Evolutionary conservation across 331 rosid species (phyloP), one percentile per base, ranked within the genome.

Genomic region (Quercus tomentella): DNA sequence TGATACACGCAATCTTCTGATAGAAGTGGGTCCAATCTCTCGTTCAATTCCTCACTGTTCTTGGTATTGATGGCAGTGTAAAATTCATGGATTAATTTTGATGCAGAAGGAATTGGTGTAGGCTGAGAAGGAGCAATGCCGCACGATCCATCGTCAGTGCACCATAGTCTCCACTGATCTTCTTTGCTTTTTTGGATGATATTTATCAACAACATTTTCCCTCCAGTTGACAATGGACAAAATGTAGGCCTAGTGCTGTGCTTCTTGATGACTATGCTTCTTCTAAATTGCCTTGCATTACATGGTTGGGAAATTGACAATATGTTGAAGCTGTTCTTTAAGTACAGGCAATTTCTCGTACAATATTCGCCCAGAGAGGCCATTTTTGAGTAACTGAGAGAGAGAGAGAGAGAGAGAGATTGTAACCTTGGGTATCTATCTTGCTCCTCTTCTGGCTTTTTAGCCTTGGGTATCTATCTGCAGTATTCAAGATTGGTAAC

Each of bases 121-220:
- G 77, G 73, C 11, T 70, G 56, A 15, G 43, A 37, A 37, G 89
- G 83, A 7, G 74, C 54, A 18, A 83, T 63, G 22, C 80, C 85
- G 11, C 87, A 71, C 17, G 87, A 83, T 49, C 85, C 89, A n/a
- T 83, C 84, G 4, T 79, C 80, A 67, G 66, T 81, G 25, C 69
- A 58, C 30, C 75, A 7, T 16, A 83, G 45, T 80, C 85, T 82
- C 89, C 94, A 87, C 33, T 74, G 81, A 57, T 67, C 82, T 12
- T 22, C 33, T 56, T 58, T 54, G 22, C 58, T 26, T 0, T 73
- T 49, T 52, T 72, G 79, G 52, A 57, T 12, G 22, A 51, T 31
- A 25, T 28, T 56, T 62, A 30, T 21, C 20, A 35, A 7, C 28
- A 20, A 15, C 26, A 30, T 70, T 60, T 65, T 52, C 35, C 20